Percentiles rank a stretch among this genome's conserved stretches.
These are phyloP conservation scores for Fusarium sp. DNA, from an alignment of 2,329 filamentous ascomycete genomes.

Conservation along the genomic window DNA sequence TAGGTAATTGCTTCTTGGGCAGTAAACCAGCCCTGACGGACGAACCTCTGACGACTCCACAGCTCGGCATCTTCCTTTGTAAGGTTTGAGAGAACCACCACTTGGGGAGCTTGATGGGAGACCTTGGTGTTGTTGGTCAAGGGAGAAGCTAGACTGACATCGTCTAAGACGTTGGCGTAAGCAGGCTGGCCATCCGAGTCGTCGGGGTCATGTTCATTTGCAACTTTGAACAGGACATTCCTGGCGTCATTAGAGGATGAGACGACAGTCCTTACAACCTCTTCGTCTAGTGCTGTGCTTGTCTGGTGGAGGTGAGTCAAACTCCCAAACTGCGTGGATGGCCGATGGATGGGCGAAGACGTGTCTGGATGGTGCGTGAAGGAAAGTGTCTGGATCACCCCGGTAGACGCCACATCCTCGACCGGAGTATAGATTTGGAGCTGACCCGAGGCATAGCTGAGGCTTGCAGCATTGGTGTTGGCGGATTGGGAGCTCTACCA, in stretches of 20 bases:
- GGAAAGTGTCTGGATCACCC: no score
- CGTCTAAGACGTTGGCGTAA: not conserved
- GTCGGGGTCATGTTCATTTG: not conserved
- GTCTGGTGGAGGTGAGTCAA: not conserved
- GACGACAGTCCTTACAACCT: not conserved
- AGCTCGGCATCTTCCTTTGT: not conserved
- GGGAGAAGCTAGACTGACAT: not conserved
- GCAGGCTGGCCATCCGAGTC: not conserved
- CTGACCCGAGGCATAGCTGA: no score
- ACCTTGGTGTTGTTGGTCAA: not conserved
- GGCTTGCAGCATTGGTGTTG: no score
- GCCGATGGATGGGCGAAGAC: no score
- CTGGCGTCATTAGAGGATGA: not conserved
- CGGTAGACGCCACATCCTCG: no score
- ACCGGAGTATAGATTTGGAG: no score
- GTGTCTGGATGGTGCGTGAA: no score
- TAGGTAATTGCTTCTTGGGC: not conserved
- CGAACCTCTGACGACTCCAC: not conserved
- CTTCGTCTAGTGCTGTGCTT: not conserved
- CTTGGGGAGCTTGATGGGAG: not conserved
- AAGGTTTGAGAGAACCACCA: not conserved
- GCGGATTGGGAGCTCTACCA: no score
- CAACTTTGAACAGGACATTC: not conserved
- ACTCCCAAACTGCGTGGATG: rapidly evolving
- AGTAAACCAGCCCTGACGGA: not conserved